Conservation (phyloP, 2,329 filamentous ascomycete genomes). For the Aspergillus melleus region DNA sequence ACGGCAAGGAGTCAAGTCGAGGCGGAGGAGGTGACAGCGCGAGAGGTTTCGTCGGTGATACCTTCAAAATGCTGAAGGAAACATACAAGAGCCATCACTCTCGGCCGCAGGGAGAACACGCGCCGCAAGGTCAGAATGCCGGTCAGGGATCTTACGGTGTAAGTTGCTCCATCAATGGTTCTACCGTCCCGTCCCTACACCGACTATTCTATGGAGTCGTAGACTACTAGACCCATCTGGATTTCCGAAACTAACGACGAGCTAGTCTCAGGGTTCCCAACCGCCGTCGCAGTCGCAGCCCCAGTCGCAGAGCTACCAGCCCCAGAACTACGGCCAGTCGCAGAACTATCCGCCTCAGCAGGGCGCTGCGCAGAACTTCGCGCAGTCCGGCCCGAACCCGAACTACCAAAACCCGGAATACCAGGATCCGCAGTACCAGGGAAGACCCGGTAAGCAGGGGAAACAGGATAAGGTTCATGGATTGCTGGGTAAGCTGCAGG, state of each 20-base stretch:
- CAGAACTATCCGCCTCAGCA: constrained; percentile 8
- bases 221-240: neutral
- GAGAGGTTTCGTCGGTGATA: constrained; percentile 54
- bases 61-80: constrained; percentile 49
- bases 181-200: neutral
- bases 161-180: constrained; percentile 12
- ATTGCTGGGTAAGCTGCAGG: constrained; percentile 58
- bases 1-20: constrained; percentile 32
- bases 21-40: constrained; percentile 40
- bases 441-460: constrained; percentile 24
- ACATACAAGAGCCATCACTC: constrained; percentile 36
- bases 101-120: constrained; percentile 10
- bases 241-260: neutral
- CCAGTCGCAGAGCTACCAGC: neutral
- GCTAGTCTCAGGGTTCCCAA: neutral
- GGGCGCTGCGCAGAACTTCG: constrained; percentile 19
- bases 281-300: neutral
- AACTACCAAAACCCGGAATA: constrained; percentile 11
- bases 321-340: constrained; percentile 3
- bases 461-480: constrained; percentile 44
- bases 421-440: constrained; percentile 29
- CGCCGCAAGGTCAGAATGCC: constrained; percentile 18
- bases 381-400: constrained; percentile 20
- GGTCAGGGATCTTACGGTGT: constrained; percentile 25
- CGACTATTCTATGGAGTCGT: neutral